Base-by-base conservation (phyloP, 257 asterid genomes). In the Solanum ahanhuiri region DNA sequence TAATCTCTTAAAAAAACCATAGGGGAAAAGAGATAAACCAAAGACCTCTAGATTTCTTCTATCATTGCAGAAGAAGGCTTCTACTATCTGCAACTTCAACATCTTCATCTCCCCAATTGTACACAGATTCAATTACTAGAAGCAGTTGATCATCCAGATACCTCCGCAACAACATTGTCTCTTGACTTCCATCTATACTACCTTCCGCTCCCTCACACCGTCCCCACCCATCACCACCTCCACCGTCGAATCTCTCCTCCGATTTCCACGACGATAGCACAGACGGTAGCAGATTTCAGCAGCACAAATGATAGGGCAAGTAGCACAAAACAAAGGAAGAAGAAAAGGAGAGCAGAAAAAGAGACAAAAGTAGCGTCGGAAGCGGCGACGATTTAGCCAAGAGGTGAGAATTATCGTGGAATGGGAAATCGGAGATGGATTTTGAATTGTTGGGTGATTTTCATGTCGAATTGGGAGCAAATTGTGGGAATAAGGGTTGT, bases 331-430 rank as follows among this genome's bases (percentile, higher is more conserved):
- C 6, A 93, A 28, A 37, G 94, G 95, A 73, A 93, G 23, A 15
- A 93, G 93, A 60, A 92, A 67, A 43, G 94, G 94, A 88, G 89
- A 83, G 86, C 91, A 91, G 25, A 92, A 33, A 67, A 92, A 43
- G 82, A 93, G 89, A n/a, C 91, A 14, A 22, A 91, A 67, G 92
- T 88, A 90, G n/a, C 93, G 84, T 8, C 88, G 39, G 31, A 92
- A 87, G 28, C 91, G 88, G 75, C 88, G 91, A 12, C 83, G 58
- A n/a, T 86, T 88, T 87, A 91, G 90, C 91, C 91, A 91, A 1
- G 92, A 89, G 7, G 88, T 82, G 33, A 89, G 35, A 88, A 91
- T 89, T 85, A 82, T 41, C 3, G 85, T 88, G 83, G 83, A 9
- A 87, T 87, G 79, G 91, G 90, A 77, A 92, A 86, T 39, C 43